Evolutionary conservation across 108 stramenopile genomes (phyloP), one percentile per base, ranked within the genome.

Genomic region (Cyclostephanos invisitatus): DNA sequence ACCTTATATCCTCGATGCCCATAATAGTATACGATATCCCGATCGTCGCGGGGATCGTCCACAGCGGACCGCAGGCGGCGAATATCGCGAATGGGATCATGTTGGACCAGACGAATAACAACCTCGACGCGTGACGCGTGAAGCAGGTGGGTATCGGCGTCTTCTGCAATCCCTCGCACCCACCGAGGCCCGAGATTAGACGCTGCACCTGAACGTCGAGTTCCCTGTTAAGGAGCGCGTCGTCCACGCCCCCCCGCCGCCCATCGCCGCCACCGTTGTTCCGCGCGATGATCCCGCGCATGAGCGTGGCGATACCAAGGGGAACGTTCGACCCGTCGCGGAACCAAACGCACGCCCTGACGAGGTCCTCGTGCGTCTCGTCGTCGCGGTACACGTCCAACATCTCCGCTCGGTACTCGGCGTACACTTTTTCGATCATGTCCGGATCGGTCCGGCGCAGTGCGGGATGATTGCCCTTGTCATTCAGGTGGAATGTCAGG

Each of bases 1-100:
- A 71, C 67, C 82, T 75, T 35, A 82, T 80, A 73, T 85, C 84
- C 42, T 83, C 84, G 21, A 85, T 82, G 27, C 81, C 82, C 70
- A 85, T 60, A 1, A 85, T 64, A 42, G 79, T 69, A 56, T 80
- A 85, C 9, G 82, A 70, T 21, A 77, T 57, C 50, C 49, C 53
- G 10, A 85, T 66, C 7, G 84, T 72, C 17, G 74, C 28, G 2
- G 84, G 84, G 1, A 83, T 27, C 0, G 84, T 85, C 28, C 50
- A 69, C 0, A 83, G 11, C 2, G 80, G 80, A 37, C 82, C 82
- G 40, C 65, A 77, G 3, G 66, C 70, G 20, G 78, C 74, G 51
- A 83, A 85, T 12, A 85, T 67, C 10, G 79, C 82, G 62, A 85
- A 83, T 21, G 84, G 84, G 25, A 85, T 62, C 47, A 75, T 48